Conservation (phyloP, 495 filamentous ascomycete species). For the Aspergillus ostianus region DNA sequence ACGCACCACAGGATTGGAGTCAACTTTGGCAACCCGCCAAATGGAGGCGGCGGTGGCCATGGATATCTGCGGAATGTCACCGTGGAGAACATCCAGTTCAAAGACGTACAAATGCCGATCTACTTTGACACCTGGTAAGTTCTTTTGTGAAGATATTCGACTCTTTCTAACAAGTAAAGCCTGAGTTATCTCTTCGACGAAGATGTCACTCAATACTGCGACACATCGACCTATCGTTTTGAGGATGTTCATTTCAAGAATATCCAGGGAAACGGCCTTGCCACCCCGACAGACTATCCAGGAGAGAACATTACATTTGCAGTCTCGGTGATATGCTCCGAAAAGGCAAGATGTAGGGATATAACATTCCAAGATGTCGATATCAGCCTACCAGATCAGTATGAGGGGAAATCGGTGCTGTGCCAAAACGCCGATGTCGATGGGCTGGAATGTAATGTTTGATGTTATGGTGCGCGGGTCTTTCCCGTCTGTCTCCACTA, state of each 20-base stretch:
- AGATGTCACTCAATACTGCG: conserved; percentile 6
- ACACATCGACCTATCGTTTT: conserved; percentile 7
- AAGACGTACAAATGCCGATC: conserved; percentile 2
- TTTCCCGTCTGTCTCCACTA: no score
- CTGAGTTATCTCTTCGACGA: conserved; percentile 6
- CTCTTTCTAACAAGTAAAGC: not conserved
- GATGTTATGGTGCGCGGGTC: no score
- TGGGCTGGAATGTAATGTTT: not conserved
- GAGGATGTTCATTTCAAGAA: conserved; percentile 4
- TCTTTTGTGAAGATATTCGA: no score
- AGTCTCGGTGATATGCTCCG: conserved; percentile 3
- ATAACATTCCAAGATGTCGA: conserved; percentile 4
- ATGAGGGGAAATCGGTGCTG: not conserved
- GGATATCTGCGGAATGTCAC: conserved; percentile 6
- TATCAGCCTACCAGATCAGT: conserved; percentile 4
- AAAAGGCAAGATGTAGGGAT: conserved; percentile 2
- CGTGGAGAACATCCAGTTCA: conserved; percentile 3
- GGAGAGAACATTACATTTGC: conserved; percentile 7
- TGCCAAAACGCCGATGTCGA: conserved; percentile 2
- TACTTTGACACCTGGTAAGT: conserved; percentile 9
- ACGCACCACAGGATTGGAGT: conserved; percentile 1
- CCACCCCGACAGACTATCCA: conserved; percentile 3
- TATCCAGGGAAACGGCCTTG: conserved; percentile 5
- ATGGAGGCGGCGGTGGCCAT: conserved; percentile 5
- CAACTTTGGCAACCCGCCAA: conserved; percentile 2